These are phyloP conservation scores for Paecilomyces fulvus DNA, from an alignment of 2,329 filamentous ascomycete genomes.

Conservation along the genomic window DNA sequence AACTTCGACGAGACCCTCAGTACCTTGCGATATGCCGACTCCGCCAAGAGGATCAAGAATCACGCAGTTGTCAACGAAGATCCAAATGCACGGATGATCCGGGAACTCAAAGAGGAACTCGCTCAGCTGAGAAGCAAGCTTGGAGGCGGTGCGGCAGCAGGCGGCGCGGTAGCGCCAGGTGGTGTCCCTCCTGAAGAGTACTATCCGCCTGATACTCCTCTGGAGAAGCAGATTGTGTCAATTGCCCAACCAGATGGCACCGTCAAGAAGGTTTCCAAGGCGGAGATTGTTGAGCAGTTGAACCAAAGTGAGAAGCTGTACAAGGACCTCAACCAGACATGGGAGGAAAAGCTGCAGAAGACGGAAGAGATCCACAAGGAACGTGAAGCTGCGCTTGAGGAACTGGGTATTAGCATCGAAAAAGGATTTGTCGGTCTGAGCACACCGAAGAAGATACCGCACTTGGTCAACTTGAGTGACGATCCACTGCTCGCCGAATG, in stretches of 20 bases:
- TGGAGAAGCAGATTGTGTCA: constrained; percentile 94
- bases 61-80: constrained; percentile 99
- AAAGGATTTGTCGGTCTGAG: constrained; percentile 94
- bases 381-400: constrained; percentile 86
- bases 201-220: constrained; percentile 84
- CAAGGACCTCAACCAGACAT: constrained; percentile 93
- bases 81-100: constrained; percentile 96
- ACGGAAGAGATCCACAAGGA: constrained; percentile 98
- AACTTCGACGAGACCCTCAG: constrained; percentile 98
- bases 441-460: constrained; percentile 98
- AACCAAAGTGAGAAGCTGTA: constrained; percentile 95
- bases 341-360: constrained; percentile 92
- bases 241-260: constrained; percentile 79
- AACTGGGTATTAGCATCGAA: constrained; percentile 96
- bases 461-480: constrained; percentile 95
- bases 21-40: constrained; percentile 92
- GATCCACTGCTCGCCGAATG: constrained; percentile 91
- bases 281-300: constrained; percentile 93
- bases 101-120: constrained; percentile 93
- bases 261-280: constrained; percentile 93
- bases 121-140: constrained; percentile 80
- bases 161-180: constrained; percentile 38
- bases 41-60: constrained; percentile 98
- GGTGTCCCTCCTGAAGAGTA: constrained; percentile 60
- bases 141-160: constrained; percentile 44